Evolutionary conservation across 495 filamentous ascomycete species (phyloP).

Genomic region (Neurospora sublineolata): DNA sequence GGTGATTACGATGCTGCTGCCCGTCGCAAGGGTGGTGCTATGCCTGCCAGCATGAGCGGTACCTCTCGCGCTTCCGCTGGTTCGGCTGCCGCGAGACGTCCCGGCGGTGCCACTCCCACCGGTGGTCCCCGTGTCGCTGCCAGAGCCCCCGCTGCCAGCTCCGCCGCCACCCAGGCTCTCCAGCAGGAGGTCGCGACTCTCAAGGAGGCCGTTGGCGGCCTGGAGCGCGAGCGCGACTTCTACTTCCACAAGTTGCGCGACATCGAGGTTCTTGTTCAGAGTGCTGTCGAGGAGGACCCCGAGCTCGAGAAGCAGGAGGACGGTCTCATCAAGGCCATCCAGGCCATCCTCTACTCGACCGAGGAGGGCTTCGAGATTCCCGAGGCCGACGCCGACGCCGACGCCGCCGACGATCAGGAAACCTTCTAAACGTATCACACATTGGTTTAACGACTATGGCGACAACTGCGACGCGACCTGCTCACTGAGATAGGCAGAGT

Average conservation of each 20-base stretch:
- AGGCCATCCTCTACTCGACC: slow-evolving; percentile 92
- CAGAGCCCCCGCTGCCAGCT: slow-evolving; percentile 35
- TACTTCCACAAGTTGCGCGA: slow-evolving; percentile 98
- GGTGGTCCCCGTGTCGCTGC: slow-evolving; percentile 40
- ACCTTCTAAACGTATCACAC: slow-evolving; percentile 46
- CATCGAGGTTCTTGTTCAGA: slow-evolving; percentile 88
- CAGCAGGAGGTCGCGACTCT: slow-evolving; percentile 70
- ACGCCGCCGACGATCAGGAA: slow-evolving; percentile 58
- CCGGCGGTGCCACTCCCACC: slow-evolving; percentile 66
- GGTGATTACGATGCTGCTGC: slow-evolving; percentile 87
- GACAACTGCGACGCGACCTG: neutral
- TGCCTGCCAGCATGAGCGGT: slow-evolving; percentile 29
- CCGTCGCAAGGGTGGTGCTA: slow-evolving; percentile 68
- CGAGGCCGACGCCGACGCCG: slow-evolving; percentile 53
- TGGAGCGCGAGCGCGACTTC: slow-evolving; percentile 93
- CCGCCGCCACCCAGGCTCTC: slow-evolving; percentile 51
- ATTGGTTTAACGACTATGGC: neutral
- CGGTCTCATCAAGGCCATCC: slow-evolving; percentile 83
- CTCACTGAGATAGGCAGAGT: neutral
- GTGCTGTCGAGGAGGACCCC: slow-evolving; percentile 79
- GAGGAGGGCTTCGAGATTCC: slow-evolving; percentile 86
- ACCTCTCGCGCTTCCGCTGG: slow-evolving; percentile 35
- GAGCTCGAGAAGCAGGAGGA: slow-evolving; percentile 88
- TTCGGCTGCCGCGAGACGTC: slow-evolving; percentile 34
- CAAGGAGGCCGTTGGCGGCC: slow-evolving; percentile 74